Conservation (phyloP, 2,329 filamentous ascomycete genomes). For the Aspergillus quadrilineatus region DNA sequence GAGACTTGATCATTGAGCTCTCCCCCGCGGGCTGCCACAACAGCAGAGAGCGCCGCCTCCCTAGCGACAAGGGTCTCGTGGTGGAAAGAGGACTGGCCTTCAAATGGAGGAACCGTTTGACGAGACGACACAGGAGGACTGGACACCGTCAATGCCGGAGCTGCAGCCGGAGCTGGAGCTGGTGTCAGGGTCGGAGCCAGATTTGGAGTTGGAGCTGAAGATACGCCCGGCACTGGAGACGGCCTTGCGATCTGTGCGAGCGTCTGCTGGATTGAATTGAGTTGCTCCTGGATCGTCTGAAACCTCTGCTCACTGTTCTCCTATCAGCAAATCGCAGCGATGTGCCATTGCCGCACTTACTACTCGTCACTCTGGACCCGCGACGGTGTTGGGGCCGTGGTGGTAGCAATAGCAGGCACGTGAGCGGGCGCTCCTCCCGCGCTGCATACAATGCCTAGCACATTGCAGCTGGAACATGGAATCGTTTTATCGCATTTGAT, state of each 20-base stretch:
- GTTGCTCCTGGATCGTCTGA: constrained; percentile 21
- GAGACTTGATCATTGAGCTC: constrained; percentile 23
- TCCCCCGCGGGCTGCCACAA: constrained; percentile 11
- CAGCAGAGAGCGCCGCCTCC: constrained; percentile 25
- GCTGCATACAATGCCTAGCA: constrained; percentile 22
- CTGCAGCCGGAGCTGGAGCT: neutral
- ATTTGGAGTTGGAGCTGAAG: neutral
- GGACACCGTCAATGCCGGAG: constrained; percentile 3
- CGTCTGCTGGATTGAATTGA: constrained; percentile 19
- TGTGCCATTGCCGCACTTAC: constrained; percentile 10
- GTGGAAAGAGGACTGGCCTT: constrained; percentile 27
- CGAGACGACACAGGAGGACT: constrained; percentile 13
- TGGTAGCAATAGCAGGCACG: neutral
- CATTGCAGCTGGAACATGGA: constrained; percentile 26
- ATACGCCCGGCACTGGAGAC: neutral
- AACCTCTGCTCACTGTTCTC: constrained; percentile 20
- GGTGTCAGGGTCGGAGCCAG: neutral
- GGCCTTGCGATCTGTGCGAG: constrained; percentile 17
- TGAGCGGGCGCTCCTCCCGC: neutral
- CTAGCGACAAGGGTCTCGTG: constrained; percentile 25
- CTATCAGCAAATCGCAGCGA: neutral
- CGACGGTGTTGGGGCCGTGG: constrained; percentile 2
- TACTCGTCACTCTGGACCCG: constrained; percentile 15
- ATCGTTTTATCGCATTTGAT: constrained; percentile 25
- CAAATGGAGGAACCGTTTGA: constrained; percentile 23